phyloP scores from a whole-genome alignment of 352 stramenopile species.

The Globisporangium cylindrosporum region DNA sequence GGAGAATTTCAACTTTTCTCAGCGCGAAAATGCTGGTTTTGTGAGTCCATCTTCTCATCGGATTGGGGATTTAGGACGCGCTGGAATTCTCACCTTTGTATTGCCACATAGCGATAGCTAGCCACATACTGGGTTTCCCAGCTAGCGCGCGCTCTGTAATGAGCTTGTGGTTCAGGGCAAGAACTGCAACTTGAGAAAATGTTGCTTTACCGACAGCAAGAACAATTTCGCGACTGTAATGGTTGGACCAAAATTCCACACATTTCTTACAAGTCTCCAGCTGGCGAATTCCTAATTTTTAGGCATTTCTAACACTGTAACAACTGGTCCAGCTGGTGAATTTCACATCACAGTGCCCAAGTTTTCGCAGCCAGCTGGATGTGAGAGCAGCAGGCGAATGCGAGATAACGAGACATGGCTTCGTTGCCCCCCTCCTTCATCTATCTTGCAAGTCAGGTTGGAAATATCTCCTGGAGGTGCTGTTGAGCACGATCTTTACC shows the following conservation, averaged over 20 bases:
- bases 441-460: not conserved
- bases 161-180: not conserved
- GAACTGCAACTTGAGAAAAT: not conserved
- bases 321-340: not conserved
- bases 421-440: not conserved
- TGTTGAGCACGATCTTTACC: conserved; percentile 3
- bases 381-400: conserved; percentile 5
- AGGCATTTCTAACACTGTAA: not conserved
- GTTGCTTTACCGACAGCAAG: not conserved
- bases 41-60: not conserved
- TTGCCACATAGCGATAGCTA: not conserved
- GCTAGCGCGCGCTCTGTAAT: not conserved
- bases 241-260: conserved; percentile 3
- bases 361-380: conserved; percentile 8
- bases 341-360: not conserved
- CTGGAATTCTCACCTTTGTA: not conserved
- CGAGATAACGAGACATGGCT: not conserved
- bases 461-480: conserved; percentile 6
- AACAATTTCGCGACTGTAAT: conserved; percentile 1
- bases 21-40: not conserved
- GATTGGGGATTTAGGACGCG: not conserved
- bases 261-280: not conserved
- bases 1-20: not conserved
- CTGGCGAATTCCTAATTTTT: not conserved
- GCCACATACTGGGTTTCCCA: not conserved